These are phyloP conservation scores for Aegilops tauschii DNA, from an alignment of 176 grass and related monocot genomes.

Conservation along the genomic window DNA sequence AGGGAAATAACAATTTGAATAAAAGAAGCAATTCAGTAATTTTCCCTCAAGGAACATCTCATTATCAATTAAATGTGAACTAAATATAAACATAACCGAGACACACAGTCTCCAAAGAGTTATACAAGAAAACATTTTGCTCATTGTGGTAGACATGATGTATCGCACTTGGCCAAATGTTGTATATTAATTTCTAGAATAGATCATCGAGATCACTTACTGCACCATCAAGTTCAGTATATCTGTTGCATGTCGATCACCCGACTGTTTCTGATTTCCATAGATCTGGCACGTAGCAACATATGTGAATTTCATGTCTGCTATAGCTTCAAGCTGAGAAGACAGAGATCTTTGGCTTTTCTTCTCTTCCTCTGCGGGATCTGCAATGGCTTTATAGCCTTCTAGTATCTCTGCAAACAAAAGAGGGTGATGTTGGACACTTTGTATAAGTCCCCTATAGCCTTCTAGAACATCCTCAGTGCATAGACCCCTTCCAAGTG, in stretches of 20 bases:
- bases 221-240: slow-evolving; percentile 98
- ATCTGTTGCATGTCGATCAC: slow-evolving; percentile 93
- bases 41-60: background rate
- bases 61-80: slow-evolving; percentile 26
- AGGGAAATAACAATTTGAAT: slow-evolving; percentile 7
- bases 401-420: slow-evolving; percentile 73
- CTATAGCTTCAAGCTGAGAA: slow-evolving; percentile 79
- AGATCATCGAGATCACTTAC: slow-evolving; percentile 52
- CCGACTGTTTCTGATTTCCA: slow-evolving; percentile 92
- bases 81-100: slow-evolving; percentile 10
- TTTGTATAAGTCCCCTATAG: background rate
- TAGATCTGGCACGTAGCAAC: slow-evolving; percentile 93
- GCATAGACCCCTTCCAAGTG: background rate
- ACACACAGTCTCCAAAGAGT: background rate
- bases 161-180: slow-evolving; percentile 11
- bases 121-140: background rate
- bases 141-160: background rate
- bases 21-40: background rate
- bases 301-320: slow-evolving; percentile 89
- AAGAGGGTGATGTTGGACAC: background rate
- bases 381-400: slow-evolving; percentile 78
- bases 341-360: slow-evolving; percentile 75
- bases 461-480: background rate
- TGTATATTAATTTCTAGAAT: background rate
- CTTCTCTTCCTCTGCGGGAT: slow-evolving; percentile 66